Evolutionary conservation across 805 yeast species (phyloP), one percentile per base, ranked within the genome.

Genomic region (Candida anglica): DNA sequence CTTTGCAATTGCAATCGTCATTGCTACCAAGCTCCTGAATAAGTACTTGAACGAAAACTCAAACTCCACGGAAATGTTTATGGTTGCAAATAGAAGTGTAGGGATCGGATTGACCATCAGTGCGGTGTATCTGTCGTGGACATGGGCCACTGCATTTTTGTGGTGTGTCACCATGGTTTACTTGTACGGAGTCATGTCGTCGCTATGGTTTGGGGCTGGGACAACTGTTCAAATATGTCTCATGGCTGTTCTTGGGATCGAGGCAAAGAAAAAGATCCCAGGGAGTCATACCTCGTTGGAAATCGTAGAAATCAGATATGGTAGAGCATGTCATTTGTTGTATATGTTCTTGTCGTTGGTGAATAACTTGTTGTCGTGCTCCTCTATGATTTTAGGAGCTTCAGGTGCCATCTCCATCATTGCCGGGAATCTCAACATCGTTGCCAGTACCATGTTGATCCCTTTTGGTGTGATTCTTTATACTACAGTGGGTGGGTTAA

Each of bases 401-500:
- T 41, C 52, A 16, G 54, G 53, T 11, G 58, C 58, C 4, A 50
- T 54, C 21, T 44, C 54, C 4, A 45, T 52, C 13, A 51, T 54
- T 33, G 55, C 56, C 14, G 58, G 58, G 9, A 50, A 54, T 32
- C 39, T 53, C 20, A 47, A 54, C 28, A 49, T 49, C 20, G 58
- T 47, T 20, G 58, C 58, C 6, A 47, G n/a, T n/a, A n/a, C n/a
- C n/a, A n/a, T n/a, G n/a, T n/a, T n/a, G n/a, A n/a, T n/a, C n/a
- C n/a, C n/a, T 22, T 53, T 54, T 46, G 61, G 61, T 2, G 77
- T 73, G 13, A 50, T 66, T 37, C 48, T 69, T 19, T 73, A 73
- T 44, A 73, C 78, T 0, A 56, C 66, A 6, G 56, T 67, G 23
- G 78, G 78, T 30, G 79, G 78, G 7, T 50, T 73, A 22, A 70